Base-by-base conservation (phyloP, 108 stramenopile genomes). In the Nannochloropsis oceanica region DNA sequence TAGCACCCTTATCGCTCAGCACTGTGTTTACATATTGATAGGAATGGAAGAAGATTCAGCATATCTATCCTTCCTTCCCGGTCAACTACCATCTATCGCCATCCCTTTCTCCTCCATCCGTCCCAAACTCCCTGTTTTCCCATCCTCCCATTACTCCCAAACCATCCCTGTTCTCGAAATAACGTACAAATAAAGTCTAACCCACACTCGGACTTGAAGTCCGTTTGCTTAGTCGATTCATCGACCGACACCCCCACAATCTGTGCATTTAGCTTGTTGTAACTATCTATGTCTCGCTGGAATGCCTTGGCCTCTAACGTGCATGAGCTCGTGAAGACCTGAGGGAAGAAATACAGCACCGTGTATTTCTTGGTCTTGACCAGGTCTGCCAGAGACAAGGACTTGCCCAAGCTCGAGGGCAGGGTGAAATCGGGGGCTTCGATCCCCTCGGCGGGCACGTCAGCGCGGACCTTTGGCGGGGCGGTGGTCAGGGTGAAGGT, bases 321-420 rank as follows among this genome's bases (percentile, higher is more conserved):
- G 89, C 89, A 89, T 83, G 87, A 85, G 25, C 82, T 84, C 12
- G 89, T 89, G 79, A 89, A 89, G 43, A 88, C 89, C 42, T 81
- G 27, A 81, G 88, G 88, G 87, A 87, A 89, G 88, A 89, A 88
- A 88, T 89, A 89, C n/a, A 89, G 85, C 81, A 89, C 89, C 11
- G 89, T 89, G 27, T 86, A 81, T 86, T 89, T 89, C 43, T 85
- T 88, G 26, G 42, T 86, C 79, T 84, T 84, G 20, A 43, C 46
- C 82, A 89, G 85, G 83, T 89, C 89, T 34, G 43, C 82, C 20
- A 89, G 83, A 43, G 43, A 84, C 82, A 89, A 86, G 25, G 88
- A 84, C 85, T 87, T 87, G 14, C 89, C 89, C 22, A 82, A 42
- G 84, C 88, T 89, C 44, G 86, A 87, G 25, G 89, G 89, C 12